A percentile compares a stretch with the other conserved stretches of the same genome.
Evolutionary conservation across 192 early-diverging fungal genomes (phyloP).

Genomic region (Neocallimastix lanati): DNA sequence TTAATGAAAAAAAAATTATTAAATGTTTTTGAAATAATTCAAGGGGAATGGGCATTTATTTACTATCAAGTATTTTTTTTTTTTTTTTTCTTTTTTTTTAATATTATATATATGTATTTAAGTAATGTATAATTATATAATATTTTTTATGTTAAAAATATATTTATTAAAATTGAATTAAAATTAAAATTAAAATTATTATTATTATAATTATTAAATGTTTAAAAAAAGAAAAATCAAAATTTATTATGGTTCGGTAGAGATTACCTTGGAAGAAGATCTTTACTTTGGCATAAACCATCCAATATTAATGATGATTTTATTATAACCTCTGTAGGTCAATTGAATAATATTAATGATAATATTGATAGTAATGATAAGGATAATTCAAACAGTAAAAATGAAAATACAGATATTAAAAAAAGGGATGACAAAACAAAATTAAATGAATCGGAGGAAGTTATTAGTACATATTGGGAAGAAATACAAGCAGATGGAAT

Average conservation of each 20-base stretch:
- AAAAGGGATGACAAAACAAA: not conserved
- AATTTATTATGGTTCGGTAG: constrained; percentile 56
- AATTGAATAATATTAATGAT: constrained; percentile 10
- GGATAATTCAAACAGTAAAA: constrained; percentile 2
- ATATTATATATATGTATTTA: not conserved
- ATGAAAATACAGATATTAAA: constrained; percentile 8
- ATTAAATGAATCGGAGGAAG: not conserved
- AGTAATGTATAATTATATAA: not conserved
- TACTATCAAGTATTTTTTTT: constrained; percentile 29
- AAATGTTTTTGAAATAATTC: constrained; percentile 24
- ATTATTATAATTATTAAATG: too few relatives aligned
- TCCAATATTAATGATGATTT: not conserved
- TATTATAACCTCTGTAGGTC: constrained; percentile 1
- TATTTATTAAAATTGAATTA: too few relatives aligned
- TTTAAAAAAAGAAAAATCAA: constrained; percentile 5
- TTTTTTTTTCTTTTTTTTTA: constrained; percentile 1
- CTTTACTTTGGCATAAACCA: constrained; percentile 42
- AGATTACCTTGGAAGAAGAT: constrained; percentile 72
- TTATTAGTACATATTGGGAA: constrained; percentile 15
- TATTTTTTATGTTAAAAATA: too few relatives aligned
- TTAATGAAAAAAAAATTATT: constrained; percentile 11
- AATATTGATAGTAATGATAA: not conserved
- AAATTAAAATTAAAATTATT: too few relatives aligned
- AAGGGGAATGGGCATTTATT: constrained; percentile 70
- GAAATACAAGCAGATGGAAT: constrained; percentile 66